Evolutionary conservation across 78 protist genomes (phyloP).

Genomic region (Creolimax fragrantissima): DNA sequence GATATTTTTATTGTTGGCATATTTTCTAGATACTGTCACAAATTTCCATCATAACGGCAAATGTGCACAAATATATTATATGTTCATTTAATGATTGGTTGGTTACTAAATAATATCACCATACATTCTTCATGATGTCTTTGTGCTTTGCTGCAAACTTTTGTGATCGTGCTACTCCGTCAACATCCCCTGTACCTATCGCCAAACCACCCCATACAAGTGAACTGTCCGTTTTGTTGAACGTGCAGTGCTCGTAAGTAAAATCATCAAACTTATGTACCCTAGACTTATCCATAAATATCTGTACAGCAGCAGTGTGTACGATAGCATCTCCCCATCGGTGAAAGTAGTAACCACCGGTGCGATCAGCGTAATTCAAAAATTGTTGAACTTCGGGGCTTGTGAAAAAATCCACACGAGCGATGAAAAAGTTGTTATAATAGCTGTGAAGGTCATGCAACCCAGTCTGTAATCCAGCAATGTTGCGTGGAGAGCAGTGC

Average conservation of each 20-base stretch:
- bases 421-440: constrained; percentile 7
- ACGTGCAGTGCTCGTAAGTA: constrained; percentile 11
- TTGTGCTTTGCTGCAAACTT: not conserved
- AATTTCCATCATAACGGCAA: too few species aligned
- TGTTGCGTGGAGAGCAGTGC: constrained; percentile 2
- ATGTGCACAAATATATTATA: too few species aligned
- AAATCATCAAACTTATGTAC: constrained; percentile 15
- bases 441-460: not conserved
- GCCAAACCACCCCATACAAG: constrained; percentile 14
- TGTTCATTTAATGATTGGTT: too few species aligned
- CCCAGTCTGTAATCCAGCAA: not conserved
- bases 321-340: constrained; percentile 34
- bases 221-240: not conserved
- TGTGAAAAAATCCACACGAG: not conserved
- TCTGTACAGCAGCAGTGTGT: constrained; percentile 9
- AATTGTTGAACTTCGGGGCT: not conserved
- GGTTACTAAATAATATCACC: too few species aligned
- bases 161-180: not conserved
- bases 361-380: not conserved
- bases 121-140: not conserved
- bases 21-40: too few species aligned
- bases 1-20: too few species aligned
- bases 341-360: not conserved
- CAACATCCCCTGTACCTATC: not conserved
- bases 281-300: not conserved